Evolutionary conservation across 306 rosid species (phyloP), one percentile per base, ranked within the genome.

Genomic region (Hylodesmum podocarpum): DNA sequence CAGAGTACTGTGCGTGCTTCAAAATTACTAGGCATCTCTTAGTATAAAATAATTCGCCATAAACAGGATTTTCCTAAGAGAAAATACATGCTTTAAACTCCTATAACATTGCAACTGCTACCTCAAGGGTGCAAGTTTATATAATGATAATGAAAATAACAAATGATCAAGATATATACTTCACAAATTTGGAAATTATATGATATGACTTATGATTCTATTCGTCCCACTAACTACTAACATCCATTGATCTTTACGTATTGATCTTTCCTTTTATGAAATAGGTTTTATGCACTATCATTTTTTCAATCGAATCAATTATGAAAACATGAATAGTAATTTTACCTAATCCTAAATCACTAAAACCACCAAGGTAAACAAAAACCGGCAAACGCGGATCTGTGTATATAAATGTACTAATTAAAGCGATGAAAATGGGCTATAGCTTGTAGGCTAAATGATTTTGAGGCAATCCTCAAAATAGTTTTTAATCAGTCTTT

Each of bases 241-340:
- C 39, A 14, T 28, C 22, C 40, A 58, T 31, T 29, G 41, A 29
- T 15, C 13, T 62, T 49, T 51, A 8, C 53, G 49, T 36, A 19
- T n/a, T n/a, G n/a, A n/a, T 62, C 24, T 44, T 58, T 75, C 16
- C 27, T 31, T 21, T 46, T 33, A 33, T 29, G 79, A 46, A 34
- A 62, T 3, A 75, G 25, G 62, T 63, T 33, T 75, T 44, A 34
- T 47, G 61, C 79, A 74, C 61, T 46, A 46, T 14, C 36, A 21
- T 33, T 61, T 63, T 46, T 62, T 75, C 62, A 62, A 75, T 33
- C 2, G 40, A 75, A 63, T 33, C 64, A 47, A 75, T 34, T 64
- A 75, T 47, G 72, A 64, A 21, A 63, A 21, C 37, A 34, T 51
- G 9, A 31, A 29, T 11, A 12, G 24, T 31, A 70, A 7, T 70